Conservation (phyloP, 257 asterid genomes). For the Jasminum sambac region DNA sequence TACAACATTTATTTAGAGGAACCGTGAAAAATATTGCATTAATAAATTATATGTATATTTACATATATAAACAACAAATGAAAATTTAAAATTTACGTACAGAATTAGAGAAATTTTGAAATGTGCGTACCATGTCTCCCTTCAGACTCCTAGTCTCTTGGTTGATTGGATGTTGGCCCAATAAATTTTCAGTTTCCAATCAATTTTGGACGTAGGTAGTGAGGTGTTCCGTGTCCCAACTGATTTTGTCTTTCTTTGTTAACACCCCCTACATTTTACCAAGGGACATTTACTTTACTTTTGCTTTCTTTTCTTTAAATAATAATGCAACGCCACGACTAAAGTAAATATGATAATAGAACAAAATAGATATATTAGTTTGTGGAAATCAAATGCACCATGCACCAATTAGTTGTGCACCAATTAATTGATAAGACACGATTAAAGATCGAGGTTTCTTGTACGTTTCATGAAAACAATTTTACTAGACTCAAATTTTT, state of each 20-base stretch:
- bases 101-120: too few relatives aligned
- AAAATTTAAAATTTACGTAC: too few relatives aligned
- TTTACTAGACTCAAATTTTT: not conserved
- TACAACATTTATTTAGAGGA: too few relatives aligned
- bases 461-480: slow-evolving; percentile 1
- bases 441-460: slow-evolving; percentile 15
- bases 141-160: too few relatives aligned
- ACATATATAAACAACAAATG: too few relatives aligned
- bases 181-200: slow-evolving; percentile 24
- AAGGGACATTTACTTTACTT: slow-evolving; percentile 15
- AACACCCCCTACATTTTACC: slow-evolving; percentile 26
- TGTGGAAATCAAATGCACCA: slow-evolving; percentile 75
- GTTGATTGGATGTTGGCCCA: too few relatives aligned
- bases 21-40: too few relatives aligned
- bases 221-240: slow-evolving; percentile 22
- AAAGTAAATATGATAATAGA: slow-evolving; percentile 14
- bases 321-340: slow-evolving; percentile 10
- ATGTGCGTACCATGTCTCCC: too few relatives aligned
- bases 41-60: too few relatives aligned
- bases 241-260: slow-evolving; percentile 6
- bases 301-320: slow-evolving; percentile 15
- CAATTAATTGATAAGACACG: slow-evolving; percentile 41
- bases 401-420: slow-evolving; percentile 71
- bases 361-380: slow-evolving; percentile 23
- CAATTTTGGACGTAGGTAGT: slow-evolving; percentile 17